phyloP scores from a whole-genome alignment of 345 rosid genomes.

The Gossypium mustelinum region DNA sequence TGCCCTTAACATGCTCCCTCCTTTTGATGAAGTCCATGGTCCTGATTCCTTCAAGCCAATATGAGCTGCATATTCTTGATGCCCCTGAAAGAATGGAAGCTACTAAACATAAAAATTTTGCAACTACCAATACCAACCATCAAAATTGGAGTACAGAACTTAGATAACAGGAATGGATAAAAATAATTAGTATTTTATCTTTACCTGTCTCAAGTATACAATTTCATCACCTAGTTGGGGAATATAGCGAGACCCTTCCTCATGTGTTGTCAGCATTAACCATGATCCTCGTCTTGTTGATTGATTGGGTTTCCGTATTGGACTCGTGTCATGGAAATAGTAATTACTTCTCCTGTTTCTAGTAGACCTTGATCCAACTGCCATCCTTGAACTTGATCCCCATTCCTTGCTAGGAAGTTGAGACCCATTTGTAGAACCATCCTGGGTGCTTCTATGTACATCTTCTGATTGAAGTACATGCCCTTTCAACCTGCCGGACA shows the following conservation, averaged over 20 bases:
- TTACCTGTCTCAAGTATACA: constrained; percentile 86
- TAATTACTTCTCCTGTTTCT: constrained; percentile 76
- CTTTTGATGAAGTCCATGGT: constrained; percentile 68
- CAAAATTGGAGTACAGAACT: neutral
- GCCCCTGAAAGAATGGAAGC: constrained; percentile 59
- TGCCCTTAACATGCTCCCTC: constrained; percentile 55
- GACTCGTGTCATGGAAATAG: constrained; percentile 53
- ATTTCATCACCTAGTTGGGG: constrained; percentile 91
- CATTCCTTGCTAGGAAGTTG: constrained; percentile 54
- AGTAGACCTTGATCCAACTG: constrained; percentile 69
- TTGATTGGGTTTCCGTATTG: constrained; percentile 47
- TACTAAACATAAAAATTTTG: neutral
- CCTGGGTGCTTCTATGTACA: constrained; percentile 13
- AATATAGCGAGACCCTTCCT: constrained; percentile 86
- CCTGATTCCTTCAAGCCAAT: constrained; percentile 50
- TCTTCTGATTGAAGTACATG: constrained; percentile 37
- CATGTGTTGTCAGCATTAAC: constrained; percentile 74
- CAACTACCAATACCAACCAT: neutral
- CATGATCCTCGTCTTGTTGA: constrained; percentile 60
- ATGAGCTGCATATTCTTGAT: constrained; percentile 60
- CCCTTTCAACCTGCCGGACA: constrained; percentile 35
- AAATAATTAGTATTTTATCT: constrained; percentile 18
- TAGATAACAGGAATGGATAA: constrained; percentile 13
- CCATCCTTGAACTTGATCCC: constrained; percentile 60
- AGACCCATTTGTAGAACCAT: constrained; percentile 27